A percentile compares a stretch with the other conserved stretches of the same genome.
Evolutionary conservation across 306 rosid species (phyloP).

Genomic region (Amphicarpaea edgeworthii): DNA sequence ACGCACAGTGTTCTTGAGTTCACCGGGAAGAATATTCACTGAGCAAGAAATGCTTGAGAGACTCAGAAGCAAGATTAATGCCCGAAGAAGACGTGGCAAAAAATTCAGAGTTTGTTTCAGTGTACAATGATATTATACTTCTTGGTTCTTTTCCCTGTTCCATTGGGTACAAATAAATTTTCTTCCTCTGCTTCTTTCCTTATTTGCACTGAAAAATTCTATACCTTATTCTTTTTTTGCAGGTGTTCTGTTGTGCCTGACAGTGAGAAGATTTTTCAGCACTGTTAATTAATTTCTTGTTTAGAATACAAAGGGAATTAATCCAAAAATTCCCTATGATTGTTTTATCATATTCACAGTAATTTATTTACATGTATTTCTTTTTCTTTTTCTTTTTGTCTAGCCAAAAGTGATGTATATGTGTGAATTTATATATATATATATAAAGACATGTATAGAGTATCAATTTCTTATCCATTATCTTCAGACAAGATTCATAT

Average conservation of each 20-base stretch:
- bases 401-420: slow-evolving; percentile 36
- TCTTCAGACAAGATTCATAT: slow-evolving; percentile 4
- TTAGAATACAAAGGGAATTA: slow-evolving; percentile 32
- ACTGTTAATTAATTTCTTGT: slow-evolving; percentile 33
- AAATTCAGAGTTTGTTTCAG: slow-evolving; percentile 47
- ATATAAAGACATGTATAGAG: slow-evolving; percentile 7
- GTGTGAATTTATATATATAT: neutral
- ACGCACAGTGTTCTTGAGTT: slow-evolving; percentile 68
- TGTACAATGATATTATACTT: slow-evolving; percentile 42
- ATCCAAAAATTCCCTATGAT: slow-evolving; percentile 10
- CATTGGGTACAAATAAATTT: slow-evolving; percentile 29
- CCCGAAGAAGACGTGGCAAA: slow-evolving; percentile 34
- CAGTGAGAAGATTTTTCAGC: slow-evolving; percentile 17
- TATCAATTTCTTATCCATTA: slow-evolving; percentile 17
- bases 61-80: slow-evolving; percentile 52
- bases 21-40: slow-evolving; percentile 63
- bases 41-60: slow-evolving; percentile 63
- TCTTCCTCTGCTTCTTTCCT: slow-evolving; percentile 3
- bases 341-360: slow-evolving; percentile 30
- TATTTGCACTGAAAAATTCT: neutral
- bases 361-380: slow-evolving; percentile 30
- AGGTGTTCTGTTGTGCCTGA: slow-evolving; percentile 63
- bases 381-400: slow-evolving; percentile 27
- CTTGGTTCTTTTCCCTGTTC: slow-evolving; percentile 34
- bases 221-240: slow-evolving; percentile 30